These are phyloP conservation scores for Rhodotorula sp. DNA, from an alignment of 1,284 basidiomycete genomes.

Conservation along the genomic window DNA sequence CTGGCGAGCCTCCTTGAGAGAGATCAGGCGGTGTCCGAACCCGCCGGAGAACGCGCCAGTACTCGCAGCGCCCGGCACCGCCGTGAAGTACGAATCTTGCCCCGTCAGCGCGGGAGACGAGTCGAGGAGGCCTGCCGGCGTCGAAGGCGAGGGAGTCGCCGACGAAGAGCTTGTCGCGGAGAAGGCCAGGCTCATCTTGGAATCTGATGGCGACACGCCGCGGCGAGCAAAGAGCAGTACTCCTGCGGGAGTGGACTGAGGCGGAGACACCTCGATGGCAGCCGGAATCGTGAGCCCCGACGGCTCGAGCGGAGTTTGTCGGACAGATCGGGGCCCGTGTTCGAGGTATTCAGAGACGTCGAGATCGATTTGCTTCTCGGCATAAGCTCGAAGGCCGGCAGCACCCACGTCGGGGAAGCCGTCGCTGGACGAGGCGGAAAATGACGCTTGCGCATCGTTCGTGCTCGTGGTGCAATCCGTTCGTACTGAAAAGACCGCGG, in stretches of 20 bases:
- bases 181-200: conserved; percentile 18
- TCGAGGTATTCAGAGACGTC: conserved; percentile 1
- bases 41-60: neutral
- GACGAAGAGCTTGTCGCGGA: neutral
- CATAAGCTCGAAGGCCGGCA: conserved; percentile 3
- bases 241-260: conserved; percentile 3
- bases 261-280: neutral
- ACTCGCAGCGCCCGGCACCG: conserved; percentile 1
- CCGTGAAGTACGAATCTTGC: conserved; percentile 23
- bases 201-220: conserved; percentile 4
- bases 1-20: conserved; percentile 35
- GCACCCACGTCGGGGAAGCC: conserved; percentile 17
- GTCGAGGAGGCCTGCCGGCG: conserved; percentile 5
- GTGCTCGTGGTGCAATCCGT: too few species aligned
- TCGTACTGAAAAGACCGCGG: too few species aligned
- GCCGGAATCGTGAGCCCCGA: neutral
- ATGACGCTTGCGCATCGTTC: neutral
- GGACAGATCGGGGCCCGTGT: neutral
- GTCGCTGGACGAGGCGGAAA: conserved; percentile 11
- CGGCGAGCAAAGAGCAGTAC: conserved; percentile 14
- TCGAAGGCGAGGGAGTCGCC: neutral
- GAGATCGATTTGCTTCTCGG: neutral
- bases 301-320: neutral
- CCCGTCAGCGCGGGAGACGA: neutral
- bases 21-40: conserved; percentile 37